phyloP scores from a whole-genome alignment of 768 basidiomycete genomes.

The Pholiota microspora region DNA sequence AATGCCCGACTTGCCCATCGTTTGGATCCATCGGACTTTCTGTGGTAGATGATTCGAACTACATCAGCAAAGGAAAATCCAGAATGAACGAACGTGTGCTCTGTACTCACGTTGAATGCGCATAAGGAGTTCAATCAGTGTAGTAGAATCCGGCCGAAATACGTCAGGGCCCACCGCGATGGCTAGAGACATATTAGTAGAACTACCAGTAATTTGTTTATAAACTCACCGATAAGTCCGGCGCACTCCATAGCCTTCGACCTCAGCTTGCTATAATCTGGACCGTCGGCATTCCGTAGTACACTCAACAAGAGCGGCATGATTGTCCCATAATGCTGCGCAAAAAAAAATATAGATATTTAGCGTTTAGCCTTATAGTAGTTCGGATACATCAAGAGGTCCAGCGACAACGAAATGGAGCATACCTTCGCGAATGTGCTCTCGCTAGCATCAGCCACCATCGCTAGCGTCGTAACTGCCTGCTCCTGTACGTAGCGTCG shows the following conservation, averaged over 20 bases:
- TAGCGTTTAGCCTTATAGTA: background rate
- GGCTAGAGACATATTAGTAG: constrained; percentile 39
- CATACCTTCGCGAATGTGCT: constrained; percentile 51
- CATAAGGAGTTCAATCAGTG: constrained; percentile 71
- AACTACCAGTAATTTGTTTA: background rate
- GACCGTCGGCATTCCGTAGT: constrained; percentile 65
- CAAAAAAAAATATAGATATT: background rate
- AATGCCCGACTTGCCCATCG: constrained; percentile 71
- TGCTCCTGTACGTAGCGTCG: constrained; percentile 82
- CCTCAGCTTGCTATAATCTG: constrained; percentile 65
- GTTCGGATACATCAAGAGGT: no score
- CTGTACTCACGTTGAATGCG: constrained; percentile 66
- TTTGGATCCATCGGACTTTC: constrained; percentile 67
- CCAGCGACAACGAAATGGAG: background rate
- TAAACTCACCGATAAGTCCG: constrained; percentile 71
- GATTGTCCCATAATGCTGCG: constrained; percentile 23
- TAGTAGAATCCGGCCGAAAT: constrained; percentile 72
- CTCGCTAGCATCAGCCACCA: constrained; percentile 87
- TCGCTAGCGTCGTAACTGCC: constrained; percentile 83
- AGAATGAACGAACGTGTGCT: no score
- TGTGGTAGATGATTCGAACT: no score
- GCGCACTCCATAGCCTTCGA: constrained; percentile 93
- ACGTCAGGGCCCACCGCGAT: constrained; percentile 83
- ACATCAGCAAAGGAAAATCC: constrained; percentile 25
- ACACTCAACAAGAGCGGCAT: constrained; percentile 62